Evolutionary conservation across 768 basidiomycete species (phyloP).

Genomic region (Lactarius trivialis): DNA sequence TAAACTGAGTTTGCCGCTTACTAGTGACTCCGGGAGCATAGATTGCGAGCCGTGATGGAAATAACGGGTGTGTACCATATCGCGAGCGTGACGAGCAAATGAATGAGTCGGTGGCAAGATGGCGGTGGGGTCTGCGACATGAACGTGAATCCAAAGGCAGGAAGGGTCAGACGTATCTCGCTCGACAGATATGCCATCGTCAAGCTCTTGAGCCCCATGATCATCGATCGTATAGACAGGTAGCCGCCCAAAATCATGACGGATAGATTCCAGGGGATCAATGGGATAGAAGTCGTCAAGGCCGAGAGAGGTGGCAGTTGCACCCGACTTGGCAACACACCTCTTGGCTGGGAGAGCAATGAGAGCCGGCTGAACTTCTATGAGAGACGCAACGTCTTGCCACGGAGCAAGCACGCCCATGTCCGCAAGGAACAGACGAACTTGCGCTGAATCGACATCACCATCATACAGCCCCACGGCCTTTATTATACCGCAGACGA

Average conservation of each 20-base stretch:
- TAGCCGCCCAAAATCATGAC: constrained; percentile 80
- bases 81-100: constrained; percentile 51
- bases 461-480: constrained; percentile 37
- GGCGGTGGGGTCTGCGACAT: constrained; percentile 89
- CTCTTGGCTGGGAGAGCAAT: not conserved
- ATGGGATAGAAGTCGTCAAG: constrained; percentile 56
- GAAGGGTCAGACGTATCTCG: constrained; percentile 51
- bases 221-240: constrained; percentile 89
- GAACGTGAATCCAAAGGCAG: constrained; percentile 76
- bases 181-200: constrained; percentile 89
- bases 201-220: constrained; percentile 70
- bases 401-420: constrained; percentile 75
- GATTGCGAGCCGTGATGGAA: constrained; percentile 55
- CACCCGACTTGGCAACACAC: not conserved
- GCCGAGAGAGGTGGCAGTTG: constrained; percentile 32
- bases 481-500: constrained; percentile 53
- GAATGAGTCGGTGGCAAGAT: constrained; percentile 65
- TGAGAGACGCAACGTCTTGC: constrained; percentile 49
- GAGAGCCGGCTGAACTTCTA: not conserved
- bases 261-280: constrained; percentile 63
- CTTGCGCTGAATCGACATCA: constrained; percentile 30
- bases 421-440: constrained; percentile 51
- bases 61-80: constrained; percentile 52
- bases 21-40: constrained; percentile 62
- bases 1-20: constrained; percentile 46